Base-by-base conservation (phyloP, 2,329 filamentous ascomycete genomes). In the Hymenoscyphus repandus region DNA sequence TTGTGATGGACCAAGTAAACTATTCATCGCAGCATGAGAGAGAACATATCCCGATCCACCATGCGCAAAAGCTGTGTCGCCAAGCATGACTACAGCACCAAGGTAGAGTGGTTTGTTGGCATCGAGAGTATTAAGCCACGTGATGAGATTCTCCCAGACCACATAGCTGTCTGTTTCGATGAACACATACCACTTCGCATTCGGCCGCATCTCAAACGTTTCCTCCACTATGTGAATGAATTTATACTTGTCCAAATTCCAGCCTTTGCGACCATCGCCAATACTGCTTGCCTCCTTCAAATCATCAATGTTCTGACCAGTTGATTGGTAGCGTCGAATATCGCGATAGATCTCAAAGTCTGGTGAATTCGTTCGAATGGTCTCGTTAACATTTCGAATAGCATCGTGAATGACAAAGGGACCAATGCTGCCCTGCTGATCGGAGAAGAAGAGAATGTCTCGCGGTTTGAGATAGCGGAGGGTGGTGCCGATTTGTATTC, bases 221-320 rank as follows among this genome's bases (percentile, higher is more conserved):
- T 77, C 77, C 63, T 78, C 73, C 13, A 77, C 72, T 60, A 80
- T 79, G 61, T 79, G 78, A 39, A 79, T 68, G 62, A 79, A 80
- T 65, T 82, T 82, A 69, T 79, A 82, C 66, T 79, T 80, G 68
- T 82, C 79, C 33, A 82, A 64, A 12, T 68, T 70, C 79, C 78
- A 81, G 2, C 69, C 22, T 27, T 4, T 27, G 22, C 22, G 22
- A 27, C n/a, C n/a, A n/a, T n/a, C 70, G 6, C 18, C 46, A 27
- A 72, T 67, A 15, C 56, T 49, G 61, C 68, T 57, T 65, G 15
- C 59, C 51, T 38, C 62, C 62, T 39, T 68, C 11, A 50, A 11
- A 65, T 62, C 67, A 54, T 70, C 71, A 53, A 75, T 74, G 34
- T 74, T 69, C 58, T 72, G 71, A 45, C 74, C 72, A 6, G 41